Conservation (phyloP, 108 stramenopile species). For the Nannochloropsis gaditana region DNA sequence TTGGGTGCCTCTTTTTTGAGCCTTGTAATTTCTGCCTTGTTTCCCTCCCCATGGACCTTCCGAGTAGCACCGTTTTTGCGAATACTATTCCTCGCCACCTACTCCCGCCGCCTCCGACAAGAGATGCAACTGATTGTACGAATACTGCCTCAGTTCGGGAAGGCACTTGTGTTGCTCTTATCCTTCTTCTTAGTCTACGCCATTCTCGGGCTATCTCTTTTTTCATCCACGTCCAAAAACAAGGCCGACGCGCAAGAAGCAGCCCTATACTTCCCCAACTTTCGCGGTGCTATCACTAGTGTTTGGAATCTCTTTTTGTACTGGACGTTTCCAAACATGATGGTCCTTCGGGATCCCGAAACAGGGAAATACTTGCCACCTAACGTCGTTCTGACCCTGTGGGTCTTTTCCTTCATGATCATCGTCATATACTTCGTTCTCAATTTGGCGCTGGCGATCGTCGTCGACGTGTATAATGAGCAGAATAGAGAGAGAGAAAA, state of each 20-base stretch:
- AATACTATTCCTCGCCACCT: slow-evolving; percentile 17
- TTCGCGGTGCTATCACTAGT: background rate
- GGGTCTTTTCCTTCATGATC: slow-evolving; percentile 2
- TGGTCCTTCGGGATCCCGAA: slow-evolving; percentile 15
- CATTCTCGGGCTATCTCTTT: background rate
- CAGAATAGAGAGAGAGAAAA: background rate
- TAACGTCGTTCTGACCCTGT: background rate
- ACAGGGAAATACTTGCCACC: background rate
- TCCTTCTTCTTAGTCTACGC: background rate
- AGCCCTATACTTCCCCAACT: background rate
- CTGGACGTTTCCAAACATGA: background rate
- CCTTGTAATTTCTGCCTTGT: background rate
- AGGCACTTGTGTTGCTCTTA: background rate
- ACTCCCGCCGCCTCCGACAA: background rate
- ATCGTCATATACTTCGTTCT: slow-evolving; percentile 9
- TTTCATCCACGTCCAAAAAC: background rate
- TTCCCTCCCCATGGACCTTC: background rate
- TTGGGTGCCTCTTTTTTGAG: background rate
- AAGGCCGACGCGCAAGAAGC: background rate
- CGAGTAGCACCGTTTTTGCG: background rate
- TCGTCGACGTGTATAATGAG: background rate
- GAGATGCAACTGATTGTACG: background rate
- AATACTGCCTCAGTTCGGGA: background rate
- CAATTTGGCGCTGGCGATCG: background rate
- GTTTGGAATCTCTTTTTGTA: slow-evolving; percentile 2